These are phyloP conservation scores for Orbilia blumenaviensis DNA, from an alignment of 2,329 filamentous ascomycete species.

Conservation along the genomic window DNA sequence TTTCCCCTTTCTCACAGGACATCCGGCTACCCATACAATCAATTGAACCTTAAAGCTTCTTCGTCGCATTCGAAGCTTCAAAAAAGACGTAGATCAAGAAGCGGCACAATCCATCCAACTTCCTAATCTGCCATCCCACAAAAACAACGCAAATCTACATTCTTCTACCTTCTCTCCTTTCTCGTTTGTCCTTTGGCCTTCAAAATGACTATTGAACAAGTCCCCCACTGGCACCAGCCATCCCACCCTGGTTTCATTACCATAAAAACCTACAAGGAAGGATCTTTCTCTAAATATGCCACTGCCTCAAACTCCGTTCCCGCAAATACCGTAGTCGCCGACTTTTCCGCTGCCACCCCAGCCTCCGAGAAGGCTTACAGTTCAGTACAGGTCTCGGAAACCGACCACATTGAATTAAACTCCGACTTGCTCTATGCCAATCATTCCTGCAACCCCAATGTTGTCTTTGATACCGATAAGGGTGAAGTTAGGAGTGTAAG, in stretches of 20 bases:
- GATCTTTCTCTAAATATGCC: conserved; percentile 45
- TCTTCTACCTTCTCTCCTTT: neutral
- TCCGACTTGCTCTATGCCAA: conserved; percentile 74
- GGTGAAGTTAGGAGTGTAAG: conserved; percentile 69
- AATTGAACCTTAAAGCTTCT: conserved; percentile 20
- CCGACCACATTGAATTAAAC: conserved; percentile 71
- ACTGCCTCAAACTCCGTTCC: conserved; percentile 62
- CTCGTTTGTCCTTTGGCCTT: too few relatives aligned
- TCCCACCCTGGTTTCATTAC: conserved; percentile 46
- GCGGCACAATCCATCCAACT: conserved; percentile 7
- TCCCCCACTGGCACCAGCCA: conserved; percentile 36
- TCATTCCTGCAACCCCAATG: conserved; percentile 73
- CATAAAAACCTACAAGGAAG: conserved; percentile 52
- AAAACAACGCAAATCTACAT: conserved; percentile 31
- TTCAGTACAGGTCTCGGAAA: conserved; percentile 70
- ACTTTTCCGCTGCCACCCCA: conserved; percentile 72
- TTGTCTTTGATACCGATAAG: conserved; percentile 71
- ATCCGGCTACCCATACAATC: neutral
- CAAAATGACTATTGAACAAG: conserved; percentile 49
- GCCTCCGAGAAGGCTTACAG: conserved; percentile 70
- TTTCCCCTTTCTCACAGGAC: neutral
- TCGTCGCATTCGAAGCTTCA: conserved; percentile 8
- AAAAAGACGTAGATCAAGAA: neutral
- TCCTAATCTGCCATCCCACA: conserved; percentile 3
- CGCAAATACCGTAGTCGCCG: conserved; percentile 73